These are phyloP conservation scores for Trichophyton mentagrophytes DNA, from an alignment of 2,329 filamentous ascomycete genomes.

Conservation along the genomic window DNA sequence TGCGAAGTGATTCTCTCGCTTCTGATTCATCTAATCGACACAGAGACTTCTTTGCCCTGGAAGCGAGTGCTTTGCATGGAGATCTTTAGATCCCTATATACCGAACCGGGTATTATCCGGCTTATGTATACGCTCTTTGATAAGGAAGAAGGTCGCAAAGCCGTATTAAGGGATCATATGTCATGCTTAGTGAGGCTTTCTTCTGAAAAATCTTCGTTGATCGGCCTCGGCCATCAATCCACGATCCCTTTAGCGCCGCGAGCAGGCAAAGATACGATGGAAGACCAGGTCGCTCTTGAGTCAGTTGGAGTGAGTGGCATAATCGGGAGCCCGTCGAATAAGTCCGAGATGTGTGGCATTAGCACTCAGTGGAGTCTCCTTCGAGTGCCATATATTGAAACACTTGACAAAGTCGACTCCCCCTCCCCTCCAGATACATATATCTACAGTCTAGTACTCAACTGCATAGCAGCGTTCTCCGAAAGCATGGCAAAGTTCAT, in stretches of 20 bases:
- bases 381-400: constrained; percentile 78
- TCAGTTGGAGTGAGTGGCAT: constrained; percentile 78
- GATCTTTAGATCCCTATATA: constrained; percentile 72
- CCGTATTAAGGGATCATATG: constrained; percentile 68
- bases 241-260: constrained; percentile 58
- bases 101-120: constrained; percentile 63
- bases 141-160: constrained; percentile 54
- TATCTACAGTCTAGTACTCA: constrained; percentile 75
- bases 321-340: constrained; percentile 59
- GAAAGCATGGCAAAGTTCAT: constrained; percentile 90
- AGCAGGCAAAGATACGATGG: constrained; percentile 44
- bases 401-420: constrained; percentile 81
- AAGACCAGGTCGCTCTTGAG: constrained; percentile 80
- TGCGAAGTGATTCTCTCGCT: constrained; percentile 72
- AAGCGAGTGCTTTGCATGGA: constrained; percentile 86
- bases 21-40: constrained; percentile 75
- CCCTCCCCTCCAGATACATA: constrained; percentile 82
- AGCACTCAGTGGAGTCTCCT: constrained; percentile 85
- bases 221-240: constrained; percentile 80
- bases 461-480: constrained; percentile 79
- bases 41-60: constrained; percentile 66
- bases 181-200: constrained; percentile 84
- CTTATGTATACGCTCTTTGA: constrained; percentile 75
- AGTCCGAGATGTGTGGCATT: constrained; percentile 58
- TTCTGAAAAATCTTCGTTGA: constrained; percentile 76